These are phyloP conservation scores for Pleomassaria siparia DNA, from an alignment of 2,329 filamentous ascomycete genomes.

Conservation along the genomic window DNA sequence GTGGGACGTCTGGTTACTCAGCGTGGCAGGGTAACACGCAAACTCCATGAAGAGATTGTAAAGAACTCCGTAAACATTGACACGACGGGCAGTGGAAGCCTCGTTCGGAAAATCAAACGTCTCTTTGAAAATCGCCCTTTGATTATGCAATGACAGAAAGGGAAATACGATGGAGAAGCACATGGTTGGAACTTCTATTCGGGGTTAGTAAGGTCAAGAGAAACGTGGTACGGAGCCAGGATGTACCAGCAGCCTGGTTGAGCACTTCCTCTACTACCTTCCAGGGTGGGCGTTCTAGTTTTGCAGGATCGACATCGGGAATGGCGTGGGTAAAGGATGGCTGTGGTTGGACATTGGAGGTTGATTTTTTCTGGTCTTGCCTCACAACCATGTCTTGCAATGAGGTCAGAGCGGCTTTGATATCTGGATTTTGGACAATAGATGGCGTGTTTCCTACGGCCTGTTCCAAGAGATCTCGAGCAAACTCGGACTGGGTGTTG, in stretches of 20 bases:
- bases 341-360: constrained; percentile 11
- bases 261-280: constrained; percentile 25
- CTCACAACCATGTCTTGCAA: constrained; percentile 36
- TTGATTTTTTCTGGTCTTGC: constrained; percentile 21
- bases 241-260: constrained; percentile 31
- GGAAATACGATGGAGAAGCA: constrained; percentile 35
- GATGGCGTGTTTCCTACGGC: constrained; percentile 39
- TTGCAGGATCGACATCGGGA: constrained; percentile 25
- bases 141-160: constrained; percentile 30
- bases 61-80: constrained; percentile 33
- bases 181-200: constrained; percentile 32
- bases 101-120: constrained; percentile 23
- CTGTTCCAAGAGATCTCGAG: constrained; percentile 47
- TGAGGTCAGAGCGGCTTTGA: constrained; percentile 35
- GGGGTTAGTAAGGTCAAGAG: neutral
- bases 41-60: constrained; percentile 35
- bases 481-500: constrained; percentile 51
- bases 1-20: constrained; percentile 14
- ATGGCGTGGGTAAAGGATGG: constrained; percentile 27
- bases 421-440: constrained; percentile 36
- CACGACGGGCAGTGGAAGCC: constrained; percentile 22
- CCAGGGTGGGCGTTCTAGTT: constrained; percentile 37
- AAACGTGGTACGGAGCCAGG: constrained; percentile 3
- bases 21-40: constrained; percentile 13
- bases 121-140: constrained; percentile 28